Base-by-base conservation (phyloP, 768 basidiomycete genomes). In the Tephrocybe sp. region DNA sequence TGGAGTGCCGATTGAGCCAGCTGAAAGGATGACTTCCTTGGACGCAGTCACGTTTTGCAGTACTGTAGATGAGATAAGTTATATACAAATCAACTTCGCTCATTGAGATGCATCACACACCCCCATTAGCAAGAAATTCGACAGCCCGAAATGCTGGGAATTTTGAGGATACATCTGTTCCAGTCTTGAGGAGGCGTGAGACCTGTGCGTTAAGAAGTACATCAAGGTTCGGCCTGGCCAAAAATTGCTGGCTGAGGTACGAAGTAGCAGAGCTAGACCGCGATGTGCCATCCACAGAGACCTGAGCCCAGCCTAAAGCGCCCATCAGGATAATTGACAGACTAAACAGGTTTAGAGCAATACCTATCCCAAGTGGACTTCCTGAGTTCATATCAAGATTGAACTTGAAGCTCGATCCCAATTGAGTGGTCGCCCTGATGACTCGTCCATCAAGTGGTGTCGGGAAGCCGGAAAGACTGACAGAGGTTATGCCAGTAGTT, bases 381-480 rank as follows among this genome's bases (percentile, higher is more conserved):
- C n/a, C n/a, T n/a, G n/a, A n/a, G n/a, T n/a, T n/a, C n/a, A n/a
- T n/a, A n/a, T n/a, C n/a, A n/a, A 54, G 22, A 1, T 55, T 43
- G 44, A 48, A 64, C 4, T 47, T 51, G 30, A 60, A 64, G 9
- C 62, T 54, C 15, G 49, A 49, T 21, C 44, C 36, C 13, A 61
- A 55, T 37, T 70, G 57, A 2, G 44, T 16, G 0, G 68, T 64
- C 4, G 69, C 65, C 13, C 59, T 34, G n/a, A 72, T 55, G 24
- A 66, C 60, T 18, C 56, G 41, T 18, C 27, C 28, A 48, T 68
- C 67, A 22, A 66, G 61, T 12, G 53, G 26, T 32, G 47, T n/a
- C n/a, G n/a, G n/a, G n/a, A n/a, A n/a, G n/a, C n/a, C n/a, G n/a
- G n/a, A n/a, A n/a, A n/a, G n/a, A 41, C 58, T 62, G 41, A 68